Evolutionary conservation across 2,329 filamentous ascomycete genomes (phyloP), one percentile per base, ranked within the genome.

Genomic region (Alternaria sp.): DNA sequence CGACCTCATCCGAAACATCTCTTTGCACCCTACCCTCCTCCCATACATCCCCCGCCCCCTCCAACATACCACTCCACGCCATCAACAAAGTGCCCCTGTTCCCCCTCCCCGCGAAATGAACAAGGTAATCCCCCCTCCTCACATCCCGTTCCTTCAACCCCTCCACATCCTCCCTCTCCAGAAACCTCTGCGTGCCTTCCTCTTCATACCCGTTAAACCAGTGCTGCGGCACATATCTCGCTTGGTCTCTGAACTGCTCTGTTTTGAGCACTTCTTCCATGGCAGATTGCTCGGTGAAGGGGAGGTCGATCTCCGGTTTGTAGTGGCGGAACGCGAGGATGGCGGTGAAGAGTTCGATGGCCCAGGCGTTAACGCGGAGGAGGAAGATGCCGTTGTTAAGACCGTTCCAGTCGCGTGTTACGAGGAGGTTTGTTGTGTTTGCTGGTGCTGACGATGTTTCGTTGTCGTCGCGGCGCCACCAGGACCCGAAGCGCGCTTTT

Each of bases 301-400:
- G 54, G 4, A 83, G 72, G 4, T 74, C 59, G 2, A 72, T 64
- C 1, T 78, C 73, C 2, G 81, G 81, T 1, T 73, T 71, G 69
- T 80, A 82, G 66, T 80, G 76, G 9, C 79, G 74, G 69, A 74
- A 82, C 0, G 80, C 77, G 3, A 81, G 71, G 44, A 82, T 79
- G 21, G 77, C 74, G 4, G 74, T 77, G 64, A 83, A 79, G 12
- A 82, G 72, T 4, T 79, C 69, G 5, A 81, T 79, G 1, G 73
- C 69, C 81, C 81, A 83, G 26, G 70, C 68, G 30, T 74, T 74
- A 40, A 83, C 81, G 23, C 81, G 74, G 5, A 83, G 65, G 0
- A 81, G 72, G 59, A 83, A 83, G n/a, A 82, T 74, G 46, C 81
- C 81, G 46, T 81, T 81, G 67, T 83, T 83, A 10, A 83, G 71